Evolutionary conservation across 345 rosid genomes (phyloP), one percentile per base, ranked within the genome.

Genomic region (Populus alba): DNA sequence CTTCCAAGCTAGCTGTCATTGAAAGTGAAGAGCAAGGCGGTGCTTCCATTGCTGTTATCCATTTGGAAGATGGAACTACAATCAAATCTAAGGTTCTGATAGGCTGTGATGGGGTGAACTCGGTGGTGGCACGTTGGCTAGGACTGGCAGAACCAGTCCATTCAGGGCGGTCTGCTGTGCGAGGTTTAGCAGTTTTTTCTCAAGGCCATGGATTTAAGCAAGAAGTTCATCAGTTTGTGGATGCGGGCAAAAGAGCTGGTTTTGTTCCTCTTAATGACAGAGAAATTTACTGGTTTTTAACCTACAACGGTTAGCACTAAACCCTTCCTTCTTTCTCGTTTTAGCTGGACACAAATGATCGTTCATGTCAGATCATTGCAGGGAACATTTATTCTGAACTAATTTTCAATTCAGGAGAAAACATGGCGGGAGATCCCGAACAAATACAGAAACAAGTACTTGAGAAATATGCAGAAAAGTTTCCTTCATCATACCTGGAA

Each of bases 91-190:
- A 86, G 88, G 73, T 79, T 39, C 41, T 86, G 62, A 81, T 88
- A 35, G 89, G 89, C 22, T 88, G 89, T 15, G 87, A 83, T 38
- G 89, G 91, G 51, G 68, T 83, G 51, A 80, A 83, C 73, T 87
- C 87, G 4, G 49, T 45, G 23, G 85, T 81, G 65, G 87, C 87
- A 25, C 41, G 47, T 1, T 81, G 81, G 87, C 51, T 87, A 31
- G 88, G 88, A 35, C 86, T 88, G 1, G 18, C 83, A 1, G 63
- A 43, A 18, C 79, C 85, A 5, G 70, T 73, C 23, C 61, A 79
- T 53, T 82, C 87, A 0, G 86, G 89, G 5, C 74, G 87, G 77
- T 74, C 68, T 1, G 87, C 79, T 0, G 81, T 81, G 5, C 81
- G 81, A 8, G 86, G 89, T 4, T 25, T 88, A 59, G 31, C 87